phyloP scores from a whole-genome alignment of 2,329 filamentous ascomycete genomes.

The Huntiella decipiens region DNA sequence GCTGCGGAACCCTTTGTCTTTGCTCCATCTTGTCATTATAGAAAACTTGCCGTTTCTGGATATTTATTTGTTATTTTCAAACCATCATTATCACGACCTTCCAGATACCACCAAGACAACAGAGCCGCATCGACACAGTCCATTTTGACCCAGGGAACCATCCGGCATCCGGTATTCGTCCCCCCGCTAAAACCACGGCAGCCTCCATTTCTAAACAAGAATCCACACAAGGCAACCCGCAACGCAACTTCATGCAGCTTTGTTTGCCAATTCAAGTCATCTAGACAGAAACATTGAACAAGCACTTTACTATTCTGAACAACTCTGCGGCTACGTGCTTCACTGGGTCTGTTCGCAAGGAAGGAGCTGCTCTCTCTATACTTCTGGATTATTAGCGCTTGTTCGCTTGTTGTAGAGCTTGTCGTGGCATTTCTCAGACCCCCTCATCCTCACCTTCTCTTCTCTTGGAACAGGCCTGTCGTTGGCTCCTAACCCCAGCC shows the following conservation, averaged over 20 bases:
- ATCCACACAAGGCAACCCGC: too few species aligned
- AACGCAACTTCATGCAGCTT: too few species aligned
- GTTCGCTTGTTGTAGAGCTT: neutral
- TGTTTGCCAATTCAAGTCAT: too few species aligned
- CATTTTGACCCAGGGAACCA: too few species aligned
- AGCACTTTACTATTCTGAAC: too few species aligned
- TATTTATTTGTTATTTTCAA: conserved; percentile 11
- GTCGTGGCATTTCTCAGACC: neutral
- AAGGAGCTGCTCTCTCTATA: too few species aligned
- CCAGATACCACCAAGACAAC: neutral
- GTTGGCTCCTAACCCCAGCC: conserved; percentile 1
- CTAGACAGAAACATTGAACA: too few species aligned
- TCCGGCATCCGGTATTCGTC: neutral
- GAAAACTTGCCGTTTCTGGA: conserved; percentile 6
- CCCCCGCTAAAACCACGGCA: neutral
- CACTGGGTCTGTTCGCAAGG: too few species aligned
- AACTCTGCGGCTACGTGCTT: too few species aligned
- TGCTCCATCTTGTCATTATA: conserved; percentile 1
- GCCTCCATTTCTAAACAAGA: too few species aligned
- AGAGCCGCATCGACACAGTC: too few species aligned
- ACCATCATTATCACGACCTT: conserved; percentile 3
- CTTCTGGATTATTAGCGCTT: neutral
- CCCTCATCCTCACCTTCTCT: neutral
- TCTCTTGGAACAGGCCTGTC: conserved; percentile 1
- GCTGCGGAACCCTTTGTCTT: neutral